Evolutionary conservation across 2,329 filamentous ascomycete genomes (phyloP), one percentile per base, ranked within the genome.

Genomic region (Sporothrix pallida): DNA sequence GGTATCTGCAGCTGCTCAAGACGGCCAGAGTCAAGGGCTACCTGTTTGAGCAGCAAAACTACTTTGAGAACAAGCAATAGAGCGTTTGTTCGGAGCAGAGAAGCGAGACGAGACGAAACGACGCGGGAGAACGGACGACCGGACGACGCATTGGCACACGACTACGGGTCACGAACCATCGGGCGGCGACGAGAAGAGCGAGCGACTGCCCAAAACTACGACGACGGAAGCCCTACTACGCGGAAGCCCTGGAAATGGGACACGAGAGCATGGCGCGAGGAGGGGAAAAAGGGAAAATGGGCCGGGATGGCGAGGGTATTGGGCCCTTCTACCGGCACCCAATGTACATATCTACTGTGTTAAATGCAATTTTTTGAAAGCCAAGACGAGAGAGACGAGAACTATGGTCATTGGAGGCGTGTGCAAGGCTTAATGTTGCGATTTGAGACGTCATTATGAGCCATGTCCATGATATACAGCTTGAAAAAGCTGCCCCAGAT

Each of bases 1-100:
- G 91, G 80, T 96, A 95, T 81, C 87, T 96, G 76, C 88, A 94
- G 82, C 85, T 95, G 78, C 84, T 96, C 78, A 92, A 92, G 84
- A 87, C 92, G 76, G 87, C 92, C 79, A 92, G 93, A 84, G 87
- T 95, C 81, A 91, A 90, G 84, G 93, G 93, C 74, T 93, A 93
- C 82, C 85, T 93, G 76, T 94, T 93, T 78, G 84, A 94, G 80
- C 92, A 95, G 84, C 90, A 92, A 81, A 94, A 94, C 84, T 93
- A 93, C 83, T 81, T 90, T 75, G 82, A 85, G 71, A 87, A 91
- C 84, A 81, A 84, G 79, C 83, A 84, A 69, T 69, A 69, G 63
- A 68, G 60, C 37, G 37, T 9, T 9, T 37, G 60, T 6, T 12
- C 9, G 65, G 5, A 8, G 3, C 2, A 20, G 23, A 68, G 15